Evolutionary conservation across 2,329 filamentous ascomycete species (phyloP).

Genomic region (Coniella vitis): DNA sequence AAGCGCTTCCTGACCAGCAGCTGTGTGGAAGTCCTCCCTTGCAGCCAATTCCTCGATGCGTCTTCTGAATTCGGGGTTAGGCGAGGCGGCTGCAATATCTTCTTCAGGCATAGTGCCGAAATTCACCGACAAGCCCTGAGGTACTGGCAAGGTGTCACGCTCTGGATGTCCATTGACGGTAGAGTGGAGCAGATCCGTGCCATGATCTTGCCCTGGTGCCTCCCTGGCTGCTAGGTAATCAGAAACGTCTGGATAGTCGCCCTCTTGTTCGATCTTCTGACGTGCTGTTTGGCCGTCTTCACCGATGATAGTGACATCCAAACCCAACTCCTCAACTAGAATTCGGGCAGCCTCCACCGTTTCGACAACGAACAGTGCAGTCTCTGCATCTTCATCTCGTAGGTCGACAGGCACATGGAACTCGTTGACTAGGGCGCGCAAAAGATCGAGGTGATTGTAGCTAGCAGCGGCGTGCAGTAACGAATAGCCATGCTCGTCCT

Average conservation of each 20-base stretch:
- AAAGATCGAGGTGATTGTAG: conserved; percentile 78
- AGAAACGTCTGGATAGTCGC: conserved; percentile 68
- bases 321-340: conserved; percentile 75
- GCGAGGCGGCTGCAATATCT: conserved; percentile 44
- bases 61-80: conserved; percentile 75
- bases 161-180: conserved; percentile 24
- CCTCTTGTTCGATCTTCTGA: conserved; percentile 74
- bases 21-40: conserved; percentile 74
- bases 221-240: conserved; percentile 54
- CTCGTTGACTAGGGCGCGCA: conserved; percentile 67
- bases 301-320: conserved; percentile 60
- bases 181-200: conserved; percentile 17
- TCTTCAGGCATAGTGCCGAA: conserved; percentile 67
- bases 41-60: conserved; percentile 85
- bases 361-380: conserved; percentile 89
- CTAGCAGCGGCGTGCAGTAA: conserved; percentile 88
- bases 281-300: conserved; percentile 71
- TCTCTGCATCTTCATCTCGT: conserved; percentile 86
- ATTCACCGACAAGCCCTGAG: conserved; percentile 70
- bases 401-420: conserved; percentile 75
- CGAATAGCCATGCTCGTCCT: conserved; percentile 91
- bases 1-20: conserved; percentile 72
- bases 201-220: not conserved
- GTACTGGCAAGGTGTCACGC: conserved; percentile 54
- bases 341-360: conserved; percentile 69